These are phyloP conservation scores for Macrocystidia cucumis DNA, from an alignment of 1,284 basidiomycete species.

Conservation along the genomic window DNA sequence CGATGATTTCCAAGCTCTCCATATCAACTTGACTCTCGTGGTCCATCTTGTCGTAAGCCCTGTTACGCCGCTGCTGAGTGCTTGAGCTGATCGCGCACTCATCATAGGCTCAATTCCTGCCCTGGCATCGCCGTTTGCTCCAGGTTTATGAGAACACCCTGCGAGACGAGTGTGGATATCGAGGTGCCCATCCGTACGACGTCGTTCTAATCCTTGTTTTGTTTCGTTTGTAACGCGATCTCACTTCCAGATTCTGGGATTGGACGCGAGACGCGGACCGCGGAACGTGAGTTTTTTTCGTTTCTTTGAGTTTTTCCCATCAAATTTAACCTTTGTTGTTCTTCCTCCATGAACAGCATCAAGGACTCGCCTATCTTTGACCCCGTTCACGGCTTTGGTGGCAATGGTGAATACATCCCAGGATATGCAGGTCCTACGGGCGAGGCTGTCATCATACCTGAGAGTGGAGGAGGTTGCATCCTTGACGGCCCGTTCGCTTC, in stretches of 20 bases:
- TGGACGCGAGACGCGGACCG: constrained; percentile 26
- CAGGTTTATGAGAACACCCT: constrained; percentile 22
- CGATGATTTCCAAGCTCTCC: constrained; percentile 16
- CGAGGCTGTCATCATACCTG: too few relatives aligned
- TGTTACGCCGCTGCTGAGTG: background rate
- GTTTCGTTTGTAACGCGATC: background rate
- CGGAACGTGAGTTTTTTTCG: constrained; percentile 9
- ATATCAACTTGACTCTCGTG: constrained; percentile 10
- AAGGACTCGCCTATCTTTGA: constrained; percentile 24
- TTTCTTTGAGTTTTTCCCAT: background rate
- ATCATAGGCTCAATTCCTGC: constrained; percentile 28
- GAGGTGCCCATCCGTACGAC: constrained; percentile 26
- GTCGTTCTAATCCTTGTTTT: background rate
- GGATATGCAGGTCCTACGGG: too few relatives aligned
- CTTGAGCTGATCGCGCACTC: background rate
- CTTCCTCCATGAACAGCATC: too few relatives aligned
- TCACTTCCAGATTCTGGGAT: constrained; percentile 31
- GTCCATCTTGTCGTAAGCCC: constrained; percentile 14
- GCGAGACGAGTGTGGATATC: constrained; percentile 26
- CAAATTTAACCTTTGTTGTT: constrained; percentile 6
- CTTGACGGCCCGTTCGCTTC: constrained; percentile 24
- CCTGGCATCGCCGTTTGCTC: constrained; percentile 29
- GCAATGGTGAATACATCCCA: too few relatives aligned
- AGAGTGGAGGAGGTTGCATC: constrained; percentile 20
- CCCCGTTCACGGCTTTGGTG: constrained; percentile 23